These are phyloP conservation scores for Aspergillus tamarii DNA, from an alignment of 2,329 filamentous ascomycete species.

Conservation along the genomic window DNA sequence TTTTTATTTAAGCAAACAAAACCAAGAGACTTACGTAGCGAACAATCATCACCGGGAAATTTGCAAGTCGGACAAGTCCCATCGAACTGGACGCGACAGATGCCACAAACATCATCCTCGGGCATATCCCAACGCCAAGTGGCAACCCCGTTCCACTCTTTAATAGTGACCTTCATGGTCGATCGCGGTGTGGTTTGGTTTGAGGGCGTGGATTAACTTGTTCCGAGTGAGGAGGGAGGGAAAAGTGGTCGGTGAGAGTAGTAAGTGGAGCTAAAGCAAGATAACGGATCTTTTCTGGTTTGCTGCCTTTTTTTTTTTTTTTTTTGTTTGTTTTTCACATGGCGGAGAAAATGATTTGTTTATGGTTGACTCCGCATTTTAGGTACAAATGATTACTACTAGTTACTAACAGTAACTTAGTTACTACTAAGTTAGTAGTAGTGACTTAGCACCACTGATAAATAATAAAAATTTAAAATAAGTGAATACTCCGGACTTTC, in stretches of 20 bases:
- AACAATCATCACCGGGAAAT: constrained; percentile 95
- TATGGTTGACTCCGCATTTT: constrained; percentile 20
- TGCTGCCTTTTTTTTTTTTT: background rate
- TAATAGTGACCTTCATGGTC: constrained; percentile 91
- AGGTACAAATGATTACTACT: background rate
- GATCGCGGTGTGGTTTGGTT: background rate
- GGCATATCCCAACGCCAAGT: constrained; percentile 98
- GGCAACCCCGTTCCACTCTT: constrained; percentile 89
- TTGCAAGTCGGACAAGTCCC: constrained; percentile 98
- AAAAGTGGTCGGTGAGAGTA: constrained; percentile 3
- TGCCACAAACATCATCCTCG: constrained; percentile 96
- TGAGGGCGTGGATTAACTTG: constrained; percentile 4
- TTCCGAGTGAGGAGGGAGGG: background rate
- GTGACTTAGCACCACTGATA: background rate
- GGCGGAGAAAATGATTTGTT: constrained; percentile 12
- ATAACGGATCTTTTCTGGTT: constrained; percentile 17
- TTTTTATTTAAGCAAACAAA: background rate
- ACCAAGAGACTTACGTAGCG: constrained; percentile 67
- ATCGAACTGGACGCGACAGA: constrained; percentile 97
- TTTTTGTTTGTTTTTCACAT: constrained; percentile 8
- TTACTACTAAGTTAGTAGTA: background rate
- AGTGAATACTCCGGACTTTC: background rate
- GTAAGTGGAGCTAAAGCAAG: constrained; percentile 7
- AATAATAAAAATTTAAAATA: background rate
- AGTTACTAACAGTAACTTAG: background rate